phyloP scores from a whole-genome alignment of 2,329 filamentous ascomycete genomes.

The Alternaria viburni region DNA sequence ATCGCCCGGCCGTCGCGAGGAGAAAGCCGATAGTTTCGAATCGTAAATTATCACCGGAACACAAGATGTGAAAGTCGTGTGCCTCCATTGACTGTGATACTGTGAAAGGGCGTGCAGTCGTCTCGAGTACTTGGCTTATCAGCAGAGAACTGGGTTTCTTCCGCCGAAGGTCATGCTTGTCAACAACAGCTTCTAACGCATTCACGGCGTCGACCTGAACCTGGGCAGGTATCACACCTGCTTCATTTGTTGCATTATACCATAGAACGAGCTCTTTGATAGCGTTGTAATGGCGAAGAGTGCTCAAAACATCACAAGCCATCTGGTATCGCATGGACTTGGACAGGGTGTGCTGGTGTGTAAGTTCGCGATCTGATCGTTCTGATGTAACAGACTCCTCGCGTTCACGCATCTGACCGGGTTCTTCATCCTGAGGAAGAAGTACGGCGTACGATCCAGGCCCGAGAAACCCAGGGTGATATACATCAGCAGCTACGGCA shows the following conservation, averaged over 20 bases:
- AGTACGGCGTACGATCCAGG: constrained; percentile 42
- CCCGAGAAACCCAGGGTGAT: constrained; percentile 42
- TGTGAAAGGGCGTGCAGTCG: constrained; percentile 33
- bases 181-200: constrained; percentile 35
- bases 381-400: constrained; percentile 35
- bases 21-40: constrained; percentile 50
- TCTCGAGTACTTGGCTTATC: constrained; percentile 35
- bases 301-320: constrained; percentile 33
- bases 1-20: constrained; percentile 47
- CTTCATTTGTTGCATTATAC: constrained; percentile 37
- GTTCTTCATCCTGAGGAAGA: constrained; percentile 35
- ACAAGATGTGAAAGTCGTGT: constrained; percentile 47
- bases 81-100: constrained; percentile 35
- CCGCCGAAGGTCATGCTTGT: constrained; percentile 37
- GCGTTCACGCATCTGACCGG: constrained; percentile 19
- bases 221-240: constrained; percentile 45
- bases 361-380: constrained; percentile 34
- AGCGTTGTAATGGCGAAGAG: constrained; percentile 33
- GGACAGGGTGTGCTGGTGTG: constrained; percentile 38
- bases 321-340: constrained; percentile 41
- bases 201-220: constrained; percentile 45
- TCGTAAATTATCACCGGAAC: constrained; percentile 47
- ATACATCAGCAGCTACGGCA: constrained; percentile 40
- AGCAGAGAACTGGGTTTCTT: constrained; percentile 32
- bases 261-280: constrained; percentile 34